These are phyloP conservation scores for Curvularia spicifera DNA, from an alignment of 2,329 filamentous ascomycete genomes.

Conservation along the genomic window DNA sequence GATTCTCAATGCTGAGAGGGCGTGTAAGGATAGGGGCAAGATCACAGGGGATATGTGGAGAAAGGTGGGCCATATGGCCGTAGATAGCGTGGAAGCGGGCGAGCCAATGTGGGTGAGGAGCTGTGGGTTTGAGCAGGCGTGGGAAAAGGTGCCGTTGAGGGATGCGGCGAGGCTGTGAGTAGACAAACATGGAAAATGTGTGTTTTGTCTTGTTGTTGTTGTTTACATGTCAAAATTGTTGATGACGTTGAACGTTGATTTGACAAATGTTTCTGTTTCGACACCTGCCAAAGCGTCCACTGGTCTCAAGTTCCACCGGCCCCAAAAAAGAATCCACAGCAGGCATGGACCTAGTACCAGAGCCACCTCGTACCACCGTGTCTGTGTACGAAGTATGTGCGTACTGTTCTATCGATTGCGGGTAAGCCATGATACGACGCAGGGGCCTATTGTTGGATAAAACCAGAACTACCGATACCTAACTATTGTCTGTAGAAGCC, in stretches of 20 bases:
- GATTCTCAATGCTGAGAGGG: constrained; percentile 66
- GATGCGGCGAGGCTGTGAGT: constrained; percentile 28
- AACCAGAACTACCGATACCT: background rate
- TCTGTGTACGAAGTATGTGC: background rate
- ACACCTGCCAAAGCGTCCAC: background rate
- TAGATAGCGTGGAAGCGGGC: constrained; percentile 65
- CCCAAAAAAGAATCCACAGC: background rate
- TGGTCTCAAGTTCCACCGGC: too few species aligned
- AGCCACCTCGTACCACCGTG: background rate
- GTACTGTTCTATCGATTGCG: too few species aligned
- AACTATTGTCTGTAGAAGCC: background rate
- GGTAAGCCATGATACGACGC: background rate
- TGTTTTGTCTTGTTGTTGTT: background rate
- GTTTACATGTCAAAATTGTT: background rate
- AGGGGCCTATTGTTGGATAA: background rate
- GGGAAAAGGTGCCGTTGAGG: constrained; percentile 56
- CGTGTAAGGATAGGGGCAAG: constrained; percentile 57
- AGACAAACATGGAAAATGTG: too few species aligned
- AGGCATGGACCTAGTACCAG: background rate
- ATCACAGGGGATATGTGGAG: constrained; percentile 66
- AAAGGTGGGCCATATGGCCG: constrained; percentile 60
- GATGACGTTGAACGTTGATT: background rate
- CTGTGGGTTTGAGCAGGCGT: constrained; percentile 69
- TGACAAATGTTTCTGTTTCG: background rate
- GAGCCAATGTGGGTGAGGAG: constrained; percentile 66